These are phyloP conservation scores for Xylaria sp. DNA, from an alignment of 2,329 filamentous ascomycete genomes.

Conservation along the genomic window DNA sequence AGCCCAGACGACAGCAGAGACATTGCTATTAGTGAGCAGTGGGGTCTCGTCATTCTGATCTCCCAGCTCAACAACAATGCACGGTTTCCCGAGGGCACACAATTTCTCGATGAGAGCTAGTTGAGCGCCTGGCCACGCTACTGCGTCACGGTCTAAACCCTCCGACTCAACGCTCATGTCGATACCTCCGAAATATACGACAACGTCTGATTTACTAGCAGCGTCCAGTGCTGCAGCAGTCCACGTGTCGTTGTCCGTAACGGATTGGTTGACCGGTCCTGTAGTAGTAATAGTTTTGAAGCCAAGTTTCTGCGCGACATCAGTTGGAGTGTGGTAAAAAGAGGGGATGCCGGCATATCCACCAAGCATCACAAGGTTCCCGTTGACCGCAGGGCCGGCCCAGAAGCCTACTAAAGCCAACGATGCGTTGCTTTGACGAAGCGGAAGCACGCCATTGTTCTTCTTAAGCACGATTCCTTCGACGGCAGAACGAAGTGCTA, in stretches of 20 bases:
- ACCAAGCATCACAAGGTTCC: conserved; percentile 45
- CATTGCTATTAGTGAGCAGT: conserved; percentile 56
- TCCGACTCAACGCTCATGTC: conserved; percentile 65
- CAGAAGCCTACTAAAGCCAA: conserved; percentile 47
- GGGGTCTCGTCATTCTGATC: conserved; percentile 58
- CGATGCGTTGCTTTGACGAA: conserved; percentile 38
- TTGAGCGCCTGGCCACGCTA: conserved; percentile 65
- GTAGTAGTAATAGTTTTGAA: conserved; percentile 23
- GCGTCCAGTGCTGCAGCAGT: conserved; percentile 52
- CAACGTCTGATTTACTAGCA: conserved; percentile 60
- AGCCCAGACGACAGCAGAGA: conserved; percentile 61
- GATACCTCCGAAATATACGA: conserved; percentile 68
- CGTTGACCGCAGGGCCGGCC: conserved; percentile 39
- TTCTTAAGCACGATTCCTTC: conserved; percentile 48
- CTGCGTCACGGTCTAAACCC: conserved; percentile 61
- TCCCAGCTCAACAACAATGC: conserved; percentile 64
- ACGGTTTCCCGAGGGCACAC: conserved; percentile 57
- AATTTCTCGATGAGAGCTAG: conserved; percentile 60
- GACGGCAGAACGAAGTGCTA: conserved; percentile 44
- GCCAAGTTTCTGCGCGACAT: conserved; percentile 27
- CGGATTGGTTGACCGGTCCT: conserved; percentile 29
- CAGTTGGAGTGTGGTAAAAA: conserved; percentile 31
- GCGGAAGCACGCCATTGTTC: conserved; percentile 45
- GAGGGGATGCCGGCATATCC: conserved; percentile 32
- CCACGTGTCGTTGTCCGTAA: conserved; percentile 50